Percentiles rank a stretch among this genome's conserved stretches.
phyloP scores from a whole-genome alignment of 306 rosid genomes.

The Castanea crenata region DNA sequence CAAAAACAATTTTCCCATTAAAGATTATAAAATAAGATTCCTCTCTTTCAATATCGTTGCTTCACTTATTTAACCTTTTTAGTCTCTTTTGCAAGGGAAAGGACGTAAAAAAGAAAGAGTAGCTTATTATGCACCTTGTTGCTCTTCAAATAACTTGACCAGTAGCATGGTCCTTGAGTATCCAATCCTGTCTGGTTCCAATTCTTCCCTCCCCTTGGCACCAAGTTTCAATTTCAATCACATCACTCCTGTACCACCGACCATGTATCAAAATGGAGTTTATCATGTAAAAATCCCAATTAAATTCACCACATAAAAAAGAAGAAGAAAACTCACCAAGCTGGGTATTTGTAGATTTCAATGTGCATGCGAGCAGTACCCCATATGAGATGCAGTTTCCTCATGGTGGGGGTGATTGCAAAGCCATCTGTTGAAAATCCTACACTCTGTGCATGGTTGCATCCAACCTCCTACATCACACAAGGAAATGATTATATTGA shows the following conservation, averaged over 20 bases:
- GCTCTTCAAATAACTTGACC: conserved; percentile 90
- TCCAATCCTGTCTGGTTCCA: conserved; percentile 94
- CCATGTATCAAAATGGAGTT: conserved; percentile 18
- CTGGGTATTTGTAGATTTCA: conserved; percentile 93
- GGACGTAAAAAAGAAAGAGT: background rate
- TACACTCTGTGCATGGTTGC: conserved; percentile 96
- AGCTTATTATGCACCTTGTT: conserved; percentile 53
- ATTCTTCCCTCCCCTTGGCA: conserved; percentile 91
- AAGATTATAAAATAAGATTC: background rate
- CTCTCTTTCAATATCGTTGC: background rate
- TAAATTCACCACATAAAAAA: conserved; percentile 1
- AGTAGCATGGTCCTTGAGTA: conserved; percentile 66
- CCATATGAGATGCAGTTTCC: conserved; percentile 93
- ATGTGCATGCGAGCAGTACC: conserved; percentile 98
- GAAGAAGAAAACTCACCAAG: conserved; percentile 57
- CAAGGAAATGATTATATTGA: background rate
- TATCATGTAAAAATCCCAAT: conserved; percentile 9
- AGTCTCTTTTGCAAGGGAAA: background rate
- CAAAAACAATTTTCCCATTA: background rate
- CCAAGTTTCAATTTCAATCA: conserved; percentile 95
- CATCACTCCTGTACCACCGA: conserved; percentile 75
- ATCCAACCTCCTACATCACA: conserved; percentile 87
- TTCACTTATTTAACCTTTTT: background rate
- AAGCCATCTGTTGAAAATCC: conserved; percentile 94
- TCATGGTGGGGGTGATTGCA: conserved; percentile 94